Conservation (phyloP, 2,329 filamentous ascomycete species). For the Aspergillus floridensis region DNA sequence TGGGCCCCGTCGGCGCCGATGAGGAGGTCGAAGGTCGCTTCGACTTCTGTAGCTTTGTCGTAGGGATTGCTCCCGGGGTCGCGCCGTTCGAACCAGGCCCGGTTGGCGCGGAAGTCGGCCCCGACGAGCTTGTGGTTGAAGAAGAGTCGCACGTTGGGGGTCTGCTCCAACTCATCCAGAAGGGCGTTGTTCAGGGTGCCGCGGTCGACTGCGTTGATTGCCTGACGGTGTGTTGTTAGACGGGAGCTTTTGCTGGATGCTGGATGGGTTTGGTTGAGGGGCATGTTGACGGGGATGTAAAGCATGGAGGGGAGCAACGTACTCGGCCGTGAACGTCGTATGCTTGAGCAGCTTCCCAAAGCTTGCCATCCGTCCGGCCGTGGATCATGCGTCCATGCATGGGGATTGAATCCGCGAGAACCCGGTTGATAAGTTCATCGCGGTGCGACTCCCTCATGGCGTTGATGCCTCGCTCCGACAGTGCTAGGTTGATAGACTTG, state of each 20-base stretch:
- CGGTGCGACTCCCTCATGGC: constrained; percentile 72
- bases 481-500: constrained; percentile 94
- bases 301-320: constrained; percentile 29
- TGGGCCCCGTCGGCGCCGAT: constrained; percentile 95
- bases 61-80: constrained; percentile 31
- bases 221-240: constrained; percentile 47
- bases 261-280: too few species aligned
- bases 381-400: constrained; percentile 99
- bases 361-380: constrained; percentile 61
- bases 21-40: constrained; percentile 85
- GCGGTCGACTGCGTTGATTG: constrained; percentile 82
- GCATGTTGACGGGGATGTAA: too few species aligned
- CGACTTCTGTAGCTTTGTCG: constrained; percentile 65
- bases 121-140: constrained; percentile 94
- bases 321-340: constrained; percentile 89
- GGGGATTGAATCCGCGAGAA: constrained; percentile 77
- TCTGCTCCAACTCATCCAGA: constrained; percentile 75
- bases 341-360: constrained; percentile 76
- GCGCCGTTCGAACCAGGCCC: constrained; percentile 79
- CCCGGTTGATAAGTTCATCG: constrained; percentile 65
- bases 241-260: background rate
- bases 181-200: constrained; percentile 77
- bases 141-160: constrained; percentile 86
- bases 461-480: constrained; percentile 91
- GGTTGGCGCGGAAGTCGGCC: constrained; percentile 74